These are phyloP conservation scores for Fusarium lateritium DNA, from an alignment of 2,329 filamentous ascomycete species.

Conservation along the genomic window DNA sequence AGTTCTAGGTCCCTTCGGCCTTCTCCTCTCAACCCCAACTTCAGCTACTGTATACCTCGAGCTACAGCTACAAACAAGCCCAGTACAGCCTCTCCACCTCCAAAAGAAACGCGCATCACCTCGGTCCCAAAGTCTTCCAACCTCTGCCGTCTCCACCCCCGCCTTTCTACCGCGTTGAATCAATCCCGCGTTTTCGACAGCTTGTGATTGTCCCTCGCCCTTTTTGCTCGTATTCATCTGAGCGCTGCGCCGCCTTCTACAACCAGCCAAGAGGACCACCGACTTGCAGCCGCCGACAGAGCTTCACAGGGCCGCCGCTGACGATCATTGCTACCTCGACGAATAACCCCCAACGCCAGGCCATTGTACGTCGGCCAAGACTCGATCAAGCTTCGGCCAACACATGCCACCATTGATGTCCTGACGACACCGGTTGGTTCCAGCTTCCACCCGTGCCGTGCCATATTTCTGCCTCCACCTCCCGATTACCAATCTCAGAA, in stretches of 20 bases:
- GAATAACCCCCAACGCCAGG: slow-evolving; percentile 22
- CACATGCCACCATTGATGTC: slow-evolving; percentile 46
- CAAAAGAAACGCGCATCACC: slow-evolving; percentile 23
- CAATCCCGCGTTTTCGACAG: slow-evolving; percentile 19
- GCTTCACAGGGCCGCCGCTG: slow-evolving; percentile 30
- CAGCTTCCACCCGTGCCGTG: slow-evolving; percentile 39
- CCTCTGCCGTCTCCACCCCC: slow-evolving; percentile 23
- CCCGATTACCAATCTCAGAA: slow-evolving; percentile 54
- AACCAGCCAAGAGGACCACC: slow-evolving; percentile 1
- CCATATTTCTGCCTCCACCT: slow-evolving; percentile 26
- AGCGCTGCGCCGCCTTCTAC: slow-evolving; percentile 28
- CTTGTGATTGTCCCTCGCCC: slow-evolving; percentile 24
- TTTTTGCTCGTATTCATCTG: slow-evolving; percentile 5
- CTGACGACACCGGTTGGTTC: slow-evolving; percentile 45
- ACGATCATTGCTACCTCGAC: slow-evolving; percentile 28
- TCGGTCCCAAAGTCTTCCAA: slow-evolving; percentile 26
- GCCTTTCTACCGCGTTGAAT: slow-evolving; percentile 29
- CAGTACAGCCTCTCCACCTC: slow-evolving; percentile 24
- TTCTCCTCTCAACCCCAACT: slow-evolving; percentile 17
- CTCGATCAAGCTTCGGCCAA: slow-evolving; percentile 35
- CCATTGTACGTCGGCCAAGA: slow-evolving; percentile 24
- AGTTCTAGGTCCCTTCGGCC: slow-evolving; percentile 8
- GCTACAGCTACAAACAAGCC: slow-evolving; percentile 22
- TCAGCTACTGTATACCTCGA: slow-evolving; percentile 9
- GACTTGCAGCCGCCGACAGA: slow-evolving; percentile 25